These are phyloP conservation scores for Sporisorium iseilematis-ciliati DNA, from an alignment of 1,284 basidiomycete genomes.

Conservation along the genomic window DNA sequence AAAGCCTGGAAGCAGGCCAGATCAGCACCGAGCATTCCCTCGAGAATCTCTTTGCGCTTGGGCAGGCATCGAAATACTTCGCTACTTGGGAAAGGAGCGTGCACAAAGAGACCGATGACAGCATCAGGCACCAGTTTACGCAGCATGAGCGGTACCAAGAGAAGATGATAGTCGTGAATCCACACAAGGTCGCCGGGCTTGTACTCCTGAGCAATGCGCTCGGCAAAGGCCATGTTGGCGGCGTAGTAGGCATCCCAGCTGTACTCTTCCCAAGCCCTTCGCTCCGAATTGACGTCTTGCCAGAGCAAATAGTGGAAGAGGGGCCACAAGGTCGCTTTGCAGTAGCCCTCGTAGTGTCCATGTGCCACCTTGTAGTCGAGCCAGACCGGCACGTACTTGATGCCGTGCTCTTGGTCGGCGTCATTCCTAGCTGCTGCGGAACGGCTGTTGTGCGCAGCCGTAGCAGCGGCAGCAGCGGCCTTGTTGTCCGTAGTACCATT, in stretches of 20 bases:
- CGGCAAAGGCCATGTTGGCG: conserved; percentile 88
- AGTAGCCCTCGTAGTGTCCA: conserved; percentile 92
- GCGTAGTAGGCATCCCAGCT: conserved; percentile 86
- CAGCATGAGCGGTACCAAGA: conserved; percentile 88
- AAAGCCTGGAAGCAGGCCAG: conserved; percentile 96
- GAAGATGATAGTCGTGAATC: conserved; percentile 80
- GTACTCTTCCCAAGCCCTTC: conserved; percentile 76
- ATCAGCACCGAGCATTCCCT: conserved; percentile 98
- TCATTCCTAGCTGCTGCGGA: conserved; percentile 72
- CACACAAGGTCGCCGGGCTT: conserved; percentile 83
- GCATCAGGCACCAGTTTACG: conserved; percentile 82
- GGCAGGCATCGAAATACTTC: conserved; percentile 96
- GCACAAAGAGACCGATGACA: conserved; percentile 88
- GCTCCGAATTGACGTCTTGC: conserved; percentile 80
- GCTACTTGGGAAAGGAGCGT: conserved; percentile 96
- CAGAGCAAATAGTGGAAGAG: conserved; percentile 98
- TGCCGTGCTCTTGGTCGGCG: conserved; percentile 58
- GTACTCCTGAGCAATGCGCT: conserved; percentile 81
- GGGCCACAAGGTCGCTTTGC: conserved; percentile 97
- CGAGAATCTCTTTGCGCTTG: conserved; percentile 86
- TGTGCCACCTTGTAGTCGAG: conserved; percentile 89
- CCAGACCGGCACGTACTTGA: conserved; percentile 88
- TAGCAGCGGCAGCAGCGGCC: conserved; percentile 71
- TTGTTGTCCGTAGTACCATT: conserved; percentile 13
- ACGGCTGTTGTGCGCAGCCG: conserved; percentile 68